Conservation (phyloP, 2,329 filamentous ascomycete genomes). For the Colletotrichum trifolii region DNA sequence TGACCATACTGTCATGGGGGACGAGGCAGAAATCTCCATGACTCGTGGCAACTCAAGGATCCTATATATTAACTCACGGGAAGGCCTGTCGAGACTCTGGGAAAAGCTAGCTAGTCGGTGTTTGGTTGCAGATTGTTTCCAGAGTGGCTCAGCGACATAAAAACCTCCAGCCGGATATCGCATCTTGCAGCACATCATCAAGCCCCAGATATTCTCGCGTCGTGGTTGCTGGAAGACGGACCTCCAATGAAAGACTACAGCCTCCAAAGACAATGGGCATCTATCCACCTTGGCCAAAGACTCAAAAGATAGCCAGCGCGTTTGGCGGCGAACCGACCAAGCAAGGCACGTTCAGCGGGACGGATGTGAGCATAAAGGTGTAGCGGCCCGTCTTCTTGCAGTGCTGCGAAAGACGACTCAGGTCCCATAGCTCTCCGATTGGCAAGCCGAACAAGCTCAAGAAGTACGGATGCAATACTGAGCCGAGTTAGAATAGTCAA, state of each 20-base stretch:
- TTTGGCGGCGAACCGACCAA: slow-evolving; percentile 61
- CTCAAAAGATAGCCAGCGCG: slow-evolving; percentile 57
- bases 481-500: background rate
- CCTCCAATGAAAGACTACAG: background rate
- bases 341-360: slow-evolving; percentile 68
- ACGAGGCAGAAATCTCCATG: no score
- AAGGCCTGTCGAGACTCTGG: no score
- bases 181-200: no score
- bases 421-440: slow-evolving; percentile 66
- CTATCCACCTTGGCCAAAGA: background rate
- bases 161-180: no score
- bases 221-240: background rate
- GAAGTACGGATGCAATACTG: slow-evolving; percentile 60
- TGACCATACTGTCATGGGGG: no score
- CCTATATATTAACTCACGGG: no score
- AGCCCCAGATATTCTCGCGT: no score
- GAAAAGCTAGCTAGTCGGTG: no score
- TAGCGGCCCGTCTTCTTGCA: slow-evolving; percentile 65
- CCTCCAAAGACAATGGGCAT: background rate
- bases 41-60: no score
- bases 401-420: slow-evolving; percentile 63
- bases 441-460: slow-evolving; percentile 64
- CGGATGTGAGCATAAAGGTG: slow-evolving; percentile 71
- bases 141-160: no score
- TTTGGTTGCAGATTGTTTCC: no score